Evolutionary conservation across 306 rosid genomes (phyloP).

Genomic region (Prunus persica): DNA sequence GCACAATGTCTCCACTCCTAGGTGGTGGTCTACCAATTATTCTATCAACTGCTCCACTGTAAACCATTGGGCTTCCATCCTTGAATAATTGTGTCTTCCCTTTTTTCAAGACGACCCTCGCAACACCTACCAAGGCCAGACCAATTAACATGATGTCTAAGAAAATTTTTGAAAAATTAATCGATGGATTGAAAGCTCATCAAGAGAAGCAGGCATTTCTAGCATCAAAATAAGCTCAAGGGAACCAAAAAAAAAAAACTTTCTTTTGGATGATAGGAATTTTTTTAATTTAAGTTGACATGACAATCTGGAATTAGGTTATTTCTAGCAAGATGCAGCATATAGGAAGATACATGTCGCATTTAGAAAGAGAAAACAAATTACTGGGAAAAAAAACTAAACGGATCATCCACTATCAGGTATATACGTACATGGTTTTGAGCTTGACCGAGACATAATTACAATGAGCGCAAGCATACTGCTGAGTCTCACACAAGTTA

Average conservation of each 20-base stretch:
- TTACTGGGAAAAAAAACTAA: not conserved
- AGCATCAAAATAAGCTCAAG: not conserved
- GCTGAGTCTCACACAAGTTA: not conserved
- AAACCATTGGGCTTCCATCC: constrained; percentile 97
- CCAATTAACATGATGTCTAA: constrained; percentile 34
- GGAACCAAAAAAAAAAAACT: not conserved
- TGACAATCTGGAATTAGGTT: not conserved
- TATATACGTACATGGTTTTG: not conserved
- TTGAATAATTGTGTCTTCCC: constrained; percentile 93
- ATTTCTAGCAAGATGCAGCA: not conserved
- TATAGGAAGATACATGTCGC: not conserved
- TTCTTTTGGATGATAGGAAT: not conserved
- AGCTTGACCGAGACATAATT: not conserved
- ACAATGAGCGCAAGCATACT: not conserved
- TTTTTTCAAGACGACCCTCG: constrained; percentile 83
- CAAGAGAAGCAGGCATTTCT: not conserved
- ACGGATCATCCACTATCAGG: not conserved
- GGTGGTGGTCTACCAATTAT: constrained; percentile 92
- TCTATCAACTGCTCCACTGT: constrained; percentile 95
- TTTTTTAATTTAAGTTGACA: not conserved
- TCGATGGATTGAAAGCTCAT: not conserved
- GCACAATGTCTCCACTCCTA: constrained; percentile 74
- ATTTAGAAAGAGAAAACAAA: not conserved
- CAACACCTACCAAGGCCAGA: constrained; percentile 58
- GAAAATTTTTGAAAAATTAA: constrained; percentile 1